phyloP scores from a whole-genome alignment of 2,329 filamentous ascomycete genomes.

The Daldinia sp. region DNA sequence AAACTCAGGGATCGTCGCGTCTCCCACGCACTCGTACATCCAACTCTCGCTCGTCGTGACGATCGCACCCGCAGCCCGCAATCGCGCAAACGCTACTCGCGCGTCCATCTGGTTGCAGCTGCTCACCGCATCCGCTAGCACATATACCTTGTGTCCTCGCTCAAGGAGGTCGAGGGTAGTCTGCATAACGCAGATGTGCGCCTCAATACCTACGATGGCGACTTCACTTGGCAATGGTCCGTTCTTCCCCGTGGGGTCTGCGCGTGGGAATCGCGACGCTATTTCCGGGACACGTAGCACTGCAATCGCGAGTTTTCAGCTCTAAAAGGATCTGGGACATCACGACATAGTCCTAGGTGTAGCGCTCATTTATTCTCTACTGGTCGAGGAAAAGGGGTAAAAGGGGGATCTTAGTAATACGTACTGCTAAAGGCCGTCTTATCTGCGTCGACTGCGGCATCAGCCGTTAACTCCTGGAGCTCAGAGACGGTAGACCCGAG shows the following conservation, averaged over 20 bases:
- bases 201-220: constrained; percentile 89
- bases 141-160: constrained; percentile 81
- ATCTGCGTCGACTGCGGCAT: constrained; percentile 70
- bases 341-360: background rate
- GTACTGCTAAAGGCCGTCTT: constrained; percentile 84
- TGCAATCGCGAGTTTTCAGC: background rate
- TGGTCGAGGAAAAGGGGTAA: background rate
- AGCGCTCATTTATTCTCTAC: background rate
- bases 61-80: constrained; percentile 77
- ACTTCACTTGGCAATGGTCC: constrained; percentile 52
- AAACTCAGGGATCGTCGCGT: constrained; percentile 78
- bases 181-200: constrained; percentile 94
- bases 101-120: constrained; percentile 87
- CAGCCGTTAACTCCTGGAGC: constrained; percentile 63
- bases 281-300: constrained; percentile 75
- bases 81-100: constrained; percentile 75
- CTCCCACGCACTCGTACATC: constrained; percentile 88
- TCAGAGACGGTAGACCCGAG: constrained; percentile 83
- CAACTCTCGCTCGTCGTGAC: constrained; percentile 91
- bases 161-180: constrained; percentile 83
- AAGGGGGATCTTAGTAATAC: background rate
- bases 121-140: constrained; percentile 89
- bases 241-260: constrained; percentile 39
- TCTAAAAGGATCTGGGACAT: background rate
- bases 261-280: constrained; percentile 48